Evolutionary conservation across 352 stramenopile genomes (phyloP).

Genomic region (Globisporangium paroecandrum): DNA sequence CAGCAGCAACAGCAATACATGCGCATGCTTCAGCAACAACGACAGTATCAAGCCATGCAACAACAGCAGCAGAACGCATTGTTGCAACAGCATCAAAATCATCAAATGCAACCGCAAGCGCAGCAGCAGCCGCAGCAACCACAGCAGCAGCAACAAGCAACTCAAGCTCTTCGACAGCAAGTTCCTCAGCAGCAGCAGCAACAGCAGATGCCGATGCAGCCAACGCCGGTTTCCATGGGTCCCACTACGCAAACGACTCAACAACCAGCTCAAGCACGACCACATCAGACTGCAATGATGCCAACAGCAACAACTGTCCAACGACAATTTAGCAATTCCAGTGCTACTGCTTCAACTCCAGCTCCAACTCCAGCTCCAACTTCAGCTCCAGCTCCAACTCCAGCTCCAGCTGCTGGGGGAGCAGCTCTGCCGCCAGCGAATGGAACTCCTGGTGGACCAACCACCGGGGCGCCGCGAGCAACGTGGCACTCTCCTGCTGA

Average conservation of each 20-base stretch:
- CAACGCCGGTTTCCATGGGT: slow-evolving; percentile 15
- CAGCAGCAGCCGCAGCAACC: slow-evolving; percentile 20
- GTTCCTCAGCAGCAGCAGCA: slow-evolving; percentile 16
- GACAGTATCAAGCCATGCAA: slow-evolving; percentile 36
- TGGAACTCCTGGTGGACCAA: neutral
- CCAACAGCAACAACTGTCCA: slow-evolving; percentile 11
- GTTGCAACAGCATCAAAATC: slow-evolving; percentile 36
- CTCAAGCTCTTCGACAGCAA: slow-evolving; percentile 13
- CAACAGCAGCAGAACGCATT: slow-evolving; percentile 34
- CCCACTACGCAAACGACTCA: slow-evolving; percentile 23
- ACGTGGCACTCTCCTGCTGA: slow-evolving; percentile 73
- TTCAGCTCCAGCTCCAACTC: neutral
- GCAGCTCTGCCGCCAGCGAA: neutral
- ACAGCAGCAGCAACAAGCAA: slow-evolving; percentile 23
- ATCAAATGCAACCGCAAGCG: slow-evolving; percentile 24
- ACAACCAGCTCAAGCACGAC: slow-evolving; percentile 16
- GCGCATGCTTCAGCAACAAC: slow-evolving; percentile 57
- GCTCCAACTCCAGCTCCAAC: too few species aligned
- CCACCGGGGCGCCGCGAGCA: slow-evolving; percentile 24
- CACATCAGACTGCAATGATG: slow-evolving; percentile 3
- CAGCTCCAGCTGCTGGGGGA: slow-evolving; percentile 2
- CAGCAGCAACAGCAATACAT: slow-evolving; percentile 78
- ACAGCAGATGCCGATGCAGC: slow-evolving; percentile 9
- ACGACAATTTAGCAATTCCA: slow-evolving; percentile 14
- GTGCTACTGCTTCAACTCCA: neutral